Conservation (phyloP, 1,284 basidiomycete species). For the Bondarzewia mesenterica region DNA sequence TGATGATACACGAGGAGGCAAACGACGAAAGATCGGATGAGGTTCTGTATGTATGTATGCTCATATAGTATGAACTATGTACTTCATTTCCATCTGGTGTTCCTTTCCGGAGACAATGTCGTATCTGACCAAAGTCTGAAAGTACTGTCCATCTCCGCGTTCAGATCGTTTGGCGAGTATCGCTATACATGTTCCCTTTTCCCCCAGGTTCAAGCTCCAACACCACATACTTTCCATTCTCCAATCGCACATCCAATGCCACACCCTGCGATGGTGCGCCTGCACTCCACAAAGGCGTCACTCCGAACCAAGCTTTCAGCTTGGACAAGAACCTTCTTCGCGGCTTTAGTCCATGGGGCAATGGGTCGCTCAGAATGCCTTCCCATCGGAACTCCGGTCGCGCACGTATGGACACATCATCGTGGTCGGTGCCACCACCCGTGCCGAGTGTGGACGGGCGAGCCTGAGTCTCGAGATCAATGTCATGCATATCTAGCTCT, state of each 20-base stretch:
- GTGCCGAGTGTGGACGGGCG: constrained; percentile 51
- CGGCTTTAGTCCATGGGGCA: constrained; percentile 28
- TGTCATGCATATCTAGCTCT: constrained; percentile 53
- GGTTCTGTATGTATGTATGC: background rate
- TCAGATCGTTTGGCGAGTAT: background rate
- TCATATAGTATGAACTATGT: too few relatives aligned
- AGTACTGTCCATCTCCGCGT: background rate
- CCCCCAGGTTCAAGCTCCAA: constrained; percentile 16
- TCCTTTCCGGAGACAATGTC: too few relatives aligned
- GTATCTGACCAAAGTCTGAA: background rate
- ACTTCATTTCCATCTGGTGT: too few relatives aligned
- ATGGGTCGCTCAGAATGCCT: constrained; percentile 53
- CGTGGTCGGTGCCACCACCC: constrained; percentile 67
- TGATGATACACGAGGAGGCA: background rate
- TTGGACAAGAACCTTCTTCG: constrained; percentile 39
- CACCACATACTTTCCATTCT: constrained; percentile 50
- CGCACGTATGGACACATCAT: constrained; percentile 49
- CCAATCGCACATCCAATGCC: constrained; percentile 47
- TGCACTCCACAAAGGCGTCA: constrained; percentile 53
- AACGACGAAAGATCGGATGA: background rate
- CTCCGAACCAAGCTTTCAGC: constrained; percentile 57
- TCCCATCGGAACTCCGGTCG: constrained; percentile 66
- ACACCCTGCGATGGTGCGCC: constrained; percentile 44
- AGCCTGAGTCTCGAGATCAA: constrained; percentile 45
- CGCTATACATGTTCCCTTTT: background rate